These are phyloP conservation scores for Phytophthora brassicae DNA, from an alignment of 352 stramenopile species.

Conservation along the genomic window DNA sequence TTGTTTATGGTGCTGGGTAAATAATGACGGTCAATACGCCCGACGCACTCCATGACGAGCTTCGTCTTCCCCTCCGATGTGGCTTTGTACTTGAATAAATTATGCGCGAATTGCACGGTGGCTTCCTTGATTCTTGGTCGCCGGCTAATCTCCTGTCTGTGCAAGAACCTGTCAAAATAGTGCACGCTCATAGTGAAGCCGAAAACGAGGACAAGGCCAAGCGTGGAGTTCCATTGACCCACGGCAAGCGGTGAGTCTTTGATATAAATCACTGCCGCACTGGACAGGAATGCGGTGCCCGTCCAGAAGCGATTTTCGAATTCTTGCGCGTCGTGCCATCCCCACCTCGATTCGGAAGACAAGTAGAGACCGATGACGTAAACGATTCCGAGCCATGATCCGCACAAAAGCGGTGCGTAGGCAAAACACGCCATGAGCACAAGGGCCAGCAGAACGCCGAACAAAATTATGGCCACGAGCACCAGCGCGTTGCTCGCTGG, in stretches of 20 bases:
- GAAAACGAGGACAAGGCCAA: slow-evolving; percentile 79
- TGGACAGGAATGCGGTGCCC: slow-evolving; percentile 93
- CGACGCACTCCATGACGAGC: slow-evolving; percentile 73
- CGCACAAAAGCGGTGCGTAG: slow-evolving; percentile 77
- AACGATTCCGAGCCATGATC: slow-evolving; percentile 77
- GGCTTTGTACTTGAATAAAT: slow-evolving; percentile 84
- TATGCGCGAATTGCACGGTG: slow-evolving; percentile 49
- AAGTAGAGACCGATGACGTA: slow-evolving; percentile 85
- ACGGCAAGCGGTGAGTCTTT: slow-evolving; percentile 92
- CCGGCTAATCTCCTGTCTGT: slow-evolving; percentile 71
- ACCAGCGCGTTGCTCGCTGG: slow-evolving; percentile 63
- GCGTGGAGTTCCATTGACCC: slow-evolving; percentile 65
- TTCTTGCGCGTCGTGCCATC: slow-evolving; percentile 90
- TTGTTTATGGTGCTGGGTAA: slow-evolving; percentile 89
- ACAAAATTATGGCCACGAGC: slow-evolving; percentile 71
- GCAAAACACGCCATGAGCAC: slow-evolving; percentile 83
- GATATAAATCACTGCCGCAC: slow-evolving; percentile 92
- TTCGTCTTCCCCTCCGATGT: slow-evolving; percentile 79
- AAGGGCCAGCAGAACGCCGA: slow-evolving; percentile 61
- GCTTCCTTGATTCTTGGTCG: slow-evolving; percentile 57
- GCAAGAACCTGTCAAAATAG: slow-evolving; percentile 82
- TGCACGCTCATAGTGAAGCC: slow-evolving; percentile 78
- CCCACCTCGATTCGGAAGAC: slow-evolving; percentile 82
- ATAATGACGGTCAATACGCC: slow-evolving; percentile 80
- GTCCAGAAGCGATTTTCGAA: slow-evolving; percentile 98